A percentile compares a stretch with the other conserved stretches of the same genome.
These are phyloP conservation scores for Ceratopteris richardii DNA, from an alignment of 75 land plant species.

Conservation along the genomic window DNA sequence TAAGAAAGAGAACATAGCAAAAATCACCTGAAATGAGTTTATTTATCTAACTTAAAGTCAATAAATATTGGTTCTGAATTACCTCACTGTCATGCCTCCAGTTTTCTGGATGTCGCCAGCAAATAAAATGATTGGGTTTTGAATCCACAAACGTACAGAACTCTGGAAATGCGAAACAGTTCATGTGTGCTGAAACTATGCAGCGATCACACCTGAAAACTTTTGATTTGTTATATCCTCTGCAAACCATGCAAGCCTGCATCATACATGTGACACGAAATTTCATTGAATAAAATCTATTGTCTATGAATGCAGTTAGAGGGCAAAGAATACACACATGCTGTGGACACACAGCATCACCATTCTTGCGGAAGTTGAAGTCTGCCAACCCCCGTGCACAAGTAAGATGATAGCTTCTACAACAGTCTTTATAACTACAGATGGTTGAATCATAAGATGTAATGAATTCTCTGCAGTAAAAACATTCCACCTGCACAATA, in stretches of 20 bases:
- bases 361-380: slow-evolving; percentile 13
- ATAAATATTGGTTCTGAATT: too few relatives aligned
- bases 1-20: too few relatives aligned
- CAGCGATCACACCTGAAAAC: slow-evolving; percentile 50
- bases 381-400: slow-evolving; percentile 10
- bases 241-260: slow-evolving; percentile 30
- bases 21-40: too few relatives aligned
- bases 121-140: slow-evolving; percentile 33
- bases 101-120: slow-evolving; percentile 66
- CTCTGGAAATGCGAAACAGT: slow-evolving; percentile 60
- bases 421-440: slow-evolving; percentile 16
- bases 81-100: slow-evolving; percentile 46
- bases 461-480: slow-evolving; percentile 12
- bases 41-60: too few relatives aligned
- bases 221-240: slow-evolving; percentile 7
- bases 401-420: slow-evolving; percentile 7
- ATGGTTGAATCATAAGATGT: slow-evolving; percentile 1
- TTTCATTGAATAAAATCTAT: not conserved
- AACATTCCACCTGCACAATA: slow-evolving; percentile 16
- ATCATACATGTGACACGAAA: not conserved
- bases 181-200: slow-evolving; percentile 46
- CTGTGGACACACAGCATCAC: slow-evolving; percentile 18
- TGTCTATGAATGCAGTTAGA: not conserved
- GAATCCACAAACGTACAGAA: slow-evolving; percentile 15
- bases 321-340: slow-evolving; percentile 10